Evolutionary conservation across 176 grass and related monocot genomes (phyloP).

Genomic region (Rhynchospora pubera): DNA sequence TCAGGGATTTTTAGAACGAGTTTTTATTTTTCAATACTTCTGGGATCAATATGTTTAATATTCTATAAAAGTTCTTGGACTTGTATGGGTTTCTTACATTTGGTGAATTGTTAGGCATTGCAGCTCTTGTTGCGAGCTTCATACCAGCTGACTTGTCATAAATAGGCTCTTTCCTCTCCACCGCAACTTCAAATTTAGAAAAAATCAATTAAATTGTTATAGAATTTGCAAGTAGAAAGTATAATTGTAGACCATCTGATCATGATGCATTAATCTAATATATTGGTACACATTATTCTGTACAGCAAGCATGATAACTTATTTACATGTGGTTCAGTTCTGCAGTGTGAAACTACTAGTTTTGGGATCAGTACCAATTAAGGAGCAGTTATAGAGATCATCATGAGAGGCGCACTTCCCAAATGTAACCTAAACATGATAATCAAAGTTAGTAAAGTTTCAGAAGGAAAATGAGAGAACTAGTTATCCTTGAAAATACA

Average conservation of each 20-base stretch:
- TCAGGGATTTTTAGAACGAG: neutral
- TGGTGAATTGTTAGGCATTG: constrained; percentile 69
- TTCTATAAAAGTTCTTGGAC: constrained; percentile 2
- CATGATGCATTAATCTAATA: neutral
- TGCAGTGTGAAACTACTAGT: neutral
- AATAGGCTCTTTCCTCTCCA: constrained; percentile 88
- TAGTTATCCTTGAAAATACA: neutral
- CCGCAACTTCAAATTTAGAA: constrained; percentile 48
- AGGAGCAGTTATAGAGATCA: constrained; percentile 67
- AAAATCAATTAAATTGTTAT: constrained; percentile 22
- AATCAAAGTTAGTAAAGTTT: neutral
- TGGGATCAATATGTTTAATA: neutral
- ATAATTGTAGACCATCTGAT: neutral
- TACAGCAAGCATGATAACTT: neutral
- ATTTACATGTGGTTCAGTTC: neutral
- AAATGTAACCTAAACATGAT: constrained; percentile 63
- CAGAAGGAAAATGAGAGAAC: too few relatives aligned
- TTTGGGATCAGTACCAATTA: constrained; percentile 58
- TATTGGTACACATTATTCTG: neutral
- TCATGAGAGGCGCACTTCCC: constrained; percentile 54
- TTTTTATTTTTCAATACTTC: neutral
- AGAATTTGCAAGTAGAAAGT: neutral
- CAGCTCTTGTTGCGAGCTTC: constrained; percentile 56
- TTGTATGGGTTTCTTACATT: constrained; percentile 43
- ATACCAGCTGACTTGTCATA: constrained; percentile 79